Conservation (phyloP, 129 eudicot species). For the sunflower (Helianthus annuus) region DNA sequence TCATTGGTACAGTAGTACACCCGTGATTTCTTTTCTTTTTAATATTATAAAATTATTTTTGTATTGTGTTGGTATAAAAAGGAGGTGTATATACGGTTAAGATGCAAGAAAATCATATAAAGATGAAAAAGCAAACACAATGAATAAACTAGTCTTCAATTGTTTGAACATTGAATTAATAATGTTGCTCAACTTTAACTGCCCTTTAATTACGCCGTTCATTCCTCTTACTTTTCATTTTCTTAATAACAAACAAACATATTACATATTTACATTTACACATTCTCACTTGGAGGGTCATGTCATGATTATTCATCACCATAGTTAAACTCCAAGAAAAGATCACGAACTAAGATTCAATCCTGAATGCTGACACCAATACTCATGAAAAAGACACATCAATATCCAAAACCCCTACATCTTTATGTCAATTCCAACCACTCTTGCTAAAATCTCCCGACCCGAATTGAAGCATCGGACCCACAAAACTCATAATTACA, state of each 20-base stretch:
- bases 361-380: conserved; percentile 25
- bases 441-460: conserved; percentile 5
- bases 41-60: neutral
- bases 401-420: conserved; percentile 17
- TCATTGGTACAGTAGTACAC: neutral
- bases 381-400: conserved; percentile 28
- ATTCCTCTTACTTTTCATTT: conserved; percentile 15
- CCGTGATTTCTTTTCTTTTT: neutral
- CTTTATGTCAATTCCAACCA: conserved; percentile 25
- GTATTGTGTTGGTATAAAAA: neutral
- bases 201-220: conserved; percentile 38
- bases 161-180: neutral
- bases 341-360: conserved; percentile 20
- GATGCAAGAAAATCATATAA: neutral
- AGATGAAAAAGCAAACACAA: conserved; percentile 14
- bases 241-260: neutral
- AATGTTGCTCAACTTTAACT: neutral
- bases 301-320: neutral
- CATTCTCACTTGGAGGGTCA: conserved; percentile 12
- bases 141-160: neutral
- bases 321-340: conserved; percentile 12
- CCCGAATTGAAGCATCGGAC: neutral
- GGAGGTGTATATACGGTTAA: neutral
- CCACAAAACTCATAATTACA: neutral
- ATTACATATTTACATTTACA: neutral